phyloP scores from a whole-genome alignment of 495 filamentous ascomycete genomes.

The Xylaria curta region DNA sequence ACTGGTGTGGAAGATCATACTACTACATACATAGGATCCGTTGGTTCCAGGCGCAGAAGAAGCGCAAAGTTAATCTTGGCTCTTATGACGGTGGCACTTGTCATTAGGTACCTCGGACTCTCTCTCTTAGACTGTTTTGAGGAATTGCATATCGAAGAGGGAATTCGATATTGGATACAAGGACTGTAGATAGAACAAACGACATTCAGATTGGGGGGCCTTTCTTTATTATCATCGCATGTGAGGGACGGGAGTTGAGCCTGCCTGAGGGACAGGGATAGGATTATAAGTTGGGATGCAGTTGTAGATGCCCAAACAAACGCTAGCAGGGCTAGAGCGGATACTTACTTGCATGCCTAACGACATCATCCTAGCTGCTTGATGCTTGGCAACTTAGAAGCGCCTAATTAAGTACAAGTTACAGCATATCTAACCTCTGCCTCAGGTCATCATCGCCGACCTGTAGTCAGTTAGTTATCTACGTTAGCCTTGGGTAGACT shows the following conservation, averaged over 20 bases:
- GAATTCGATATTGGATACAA: neutral
- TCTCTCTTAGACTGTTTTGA: neutral
- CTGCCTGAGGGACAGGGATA: neutral
- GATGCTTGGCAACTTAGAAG: neutral
- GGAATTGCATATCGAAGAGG: neutral
- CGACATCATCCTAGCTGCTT: too few relatives aligned
- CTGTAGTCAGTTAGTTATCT: neutral
- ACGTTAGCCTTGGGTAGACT: neutral
- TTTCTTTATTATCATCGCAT: neutral
- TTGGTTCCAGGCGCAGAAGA: neutral
- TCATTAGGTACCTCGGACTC: neutral
- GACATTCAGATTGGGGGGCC: neutral
- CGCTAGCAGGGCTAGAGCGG: neutral
- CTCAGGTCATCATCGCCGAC: neutral
- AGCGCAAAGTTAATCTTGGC: conserved; percentile 6
- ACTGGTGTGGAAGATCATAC: conserved; percentile 6
- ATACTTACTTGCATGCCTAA: too few relatives aligned
- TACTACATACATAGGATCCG: neutral
- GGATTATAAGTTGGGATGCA: neutral
- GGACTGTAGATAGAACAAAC: neutral
- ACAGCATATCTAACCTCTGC: neutral
- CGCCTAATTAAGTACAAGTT: neutral
- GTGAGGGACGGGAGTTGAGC: neutral
- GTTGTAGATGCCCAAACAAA: conserved; percentile 14
- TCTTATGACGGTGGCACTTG: neutral